Evolutionary conservation across 768 basidiomycete species (phyloP).

Genomic region (Macrolepiota albuminosa): DNA sequence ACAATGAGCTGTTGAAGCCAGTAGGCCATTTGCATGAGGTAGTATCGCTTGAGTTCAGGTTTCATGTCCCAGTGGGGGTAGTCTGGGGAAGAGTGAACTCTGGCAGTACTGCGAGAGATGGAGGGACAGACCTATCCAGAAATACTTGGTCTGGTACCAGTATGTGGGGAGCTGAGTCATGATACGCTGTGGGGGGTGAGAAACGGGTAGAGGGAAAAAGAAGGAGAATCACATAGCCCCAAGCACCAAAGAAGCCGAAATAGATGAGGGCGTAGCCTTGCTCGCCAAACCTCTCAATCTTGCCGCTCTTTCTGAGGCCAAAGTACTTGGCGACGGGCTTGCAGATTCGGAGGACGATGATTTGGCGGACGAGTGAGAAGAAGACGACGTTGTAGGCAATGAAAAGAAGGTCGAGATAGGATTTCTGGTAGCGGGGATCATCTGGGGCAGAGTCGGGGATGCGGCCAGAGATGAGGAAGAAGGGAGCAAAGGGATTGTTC

Average conservation of each 20-base stretch:
- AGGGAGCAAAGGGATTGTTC: slow-evolving; percentile 66
- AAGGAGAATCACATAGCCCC: slow-evolving; percentile 67
- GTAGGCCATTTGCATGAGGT: slow-evolving; percentile 89
- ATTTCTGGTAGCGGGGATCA: slow-evolving; percentile 67
- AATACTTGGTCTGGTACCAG: slow-evolving; percentile 80
- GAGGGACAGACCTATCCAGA: slow-evolving; percentile 68
- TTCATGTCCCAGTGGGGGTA: slow-evolving; percentile 92
- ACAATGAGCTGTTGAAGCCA: slow-evolving; percentile 95
- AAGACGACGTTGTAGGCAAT: slow-evolving; percentile 80
- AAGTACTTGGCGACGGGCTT: slow-evolving; percentile 64
- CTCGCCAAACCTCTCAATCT: slow-evolving; percentile 85
- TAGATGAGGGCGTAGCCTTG: slow-evolving; percentile 87
- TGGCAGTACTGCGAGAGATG: neutral
- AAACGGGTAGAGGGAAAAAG: neutral
- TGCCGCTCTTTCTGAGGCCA: slow-evolving; percentile 61
- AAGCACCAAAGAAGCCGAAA: slow-evolving; percentile 61
- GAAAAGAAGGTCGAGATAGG: slow-evolving; percentile 73
- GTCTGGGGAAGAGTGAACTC: slow-evolving; percentile 34
- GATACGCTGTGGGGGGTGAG: slow-evolving; percentile 49
- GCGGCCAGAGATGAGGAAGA: slow-evolving; percentile 72
- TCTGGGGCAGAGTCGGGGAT: slow-evolving; percentile 45
- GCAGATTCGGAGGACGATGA: slow-evolving; percentile 58
- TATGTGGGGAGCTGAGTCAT: slow-evolving; percentile 80
- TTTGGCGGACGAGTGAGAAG: slow-evolving; percentile 85
- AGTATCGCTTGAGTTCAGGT: slow-evolving; percentile 83